Percentiles rank a stretch among this genome's conserved stretches.
These are phyloP conservation scores for Tolypocladium ovalisporum DNA, from an alignment of 2,329 filamentous ascomycete species.

Conservation along the genomic window DNA sequence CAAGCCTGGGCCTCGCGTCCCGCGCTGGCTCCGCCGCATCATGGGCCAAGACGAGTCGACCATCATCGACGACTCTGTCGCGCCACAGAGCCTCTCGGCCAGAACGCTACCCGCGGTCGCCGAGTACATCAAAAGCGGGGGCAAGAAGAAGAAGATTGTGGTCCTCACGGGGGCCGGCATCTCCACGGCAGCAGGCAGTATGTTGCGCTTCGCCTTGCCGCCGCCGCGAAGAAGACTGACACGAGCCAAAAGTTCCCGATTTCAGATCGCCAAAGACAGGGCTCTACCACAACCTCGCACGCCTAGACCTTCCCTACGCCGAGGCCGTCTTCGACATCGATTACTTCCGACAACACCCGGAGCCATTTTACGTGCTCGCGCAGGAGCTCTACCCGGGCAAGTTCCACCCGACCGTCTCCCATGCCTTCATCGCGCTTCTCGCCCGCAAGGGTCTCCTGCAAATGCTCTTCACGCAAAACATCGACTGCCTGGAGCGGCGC, in stretches of 20 bases:
- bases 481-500: slow-evolving; percentile 83
- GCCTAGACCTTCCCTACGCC: slow-evolving; percentile 75
- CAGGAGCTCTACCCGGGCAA: slow-evolving; percentile 87
- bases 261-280: slow-evolving; percentile 90
- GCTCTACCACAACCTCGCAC: slow-evolving; percentile 82
- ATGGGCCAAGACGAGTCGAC: slow-evolving; percentile 84
- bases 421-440: slow-evolving; percentile 78
- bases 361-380: slow-evolving; percentile 86
- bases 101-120: slow-evolving; percentile 66
- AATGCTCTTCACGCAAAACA: slow-evolving; percentile 95
- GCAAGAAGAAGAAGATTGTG: slow-evolving; percentile 59
- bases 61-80: slow-evolving; percentile 49
- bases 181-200: slow-evolving; percentile 59
- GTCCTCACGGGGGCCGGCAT: slow-evolving; percentile 90
- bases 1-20: not conserved
- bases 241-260: slow-evolving; percentile 60
- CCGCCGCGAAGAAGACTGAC: not conserved
- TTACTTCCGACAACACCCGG: slow-evolving; percentile 76
- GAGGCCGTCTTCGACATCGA: slow-evolving; percentile 91
- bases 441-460: slow-evolving; percentile 66
- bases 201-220: not conserved
- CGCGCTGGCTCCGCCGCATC: slow-evolving; percentile 24
- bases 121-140: slow-evolving; percentile 64
- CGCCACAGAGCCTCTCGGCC: slow-evolving; percentile 53
- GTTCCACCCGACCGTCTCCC: slow-evolving; percentile 79